Base-by-base conservation (phyloP, 1,139 yeast genomes). In the Candida sp. region DNA sequence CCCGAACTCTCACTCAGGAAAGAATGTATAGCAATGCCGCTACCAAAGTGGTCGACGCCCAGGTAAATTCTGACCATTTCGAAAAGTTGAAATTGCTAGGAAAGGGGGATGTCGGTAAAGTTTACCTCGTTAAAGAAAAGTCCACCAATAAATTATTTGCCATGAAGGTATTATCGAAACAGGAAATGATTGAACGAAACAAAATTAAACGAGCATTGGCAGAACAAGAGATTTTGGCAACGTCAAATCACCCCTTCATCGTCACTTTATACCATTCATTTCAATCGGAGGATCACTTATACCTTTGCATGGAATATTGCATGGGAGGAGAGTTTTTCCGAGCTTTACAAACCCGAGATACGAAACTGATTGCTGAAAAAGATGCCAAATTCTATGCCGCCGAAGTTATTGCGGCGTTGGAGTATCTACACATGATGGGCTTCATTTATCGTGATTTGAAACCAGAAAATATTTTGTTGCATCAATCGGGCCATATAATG, bases 321-420 rank as follows among this genome's bases (percentile, higher is more conserved):
- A 90, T 93, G 95, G 99, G 99, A 21, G 99, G 99, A 39, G 99
- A 95, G 65, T 95, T 95, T 60, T 95, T 95, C 72, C 73, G 99
- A 47, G 99, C 99, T 0, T 68, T 95, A 43, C 99, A 95, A 66
- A 90, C 97, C 0, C 76, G 97, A 48, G 87, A 84, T 49, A 81
- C 91, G 42, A 89, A 90, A 60, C 87, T 96, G 49, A 84, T 95
- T 12, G 75, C 82, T 33, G 99, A 95, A 62, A 79, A 73, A 40
- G 98, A 91, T 60, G 98, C 99, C 15, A 75, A 82, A 47, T 95
- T 95, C 60, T 95, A 95, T 62, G 97, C 97, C 0, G 90, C 97
- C 11, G 99, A 95, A 63, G 99, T 95, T 12, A 85, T 95, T 1
- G 99, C 99, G 0, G 99, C 99, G 0, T 73, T 95, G 47, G 99